Evolutionary conservation across 1,284 basidiomycete genomes (phyloP).

Genomic region (Hemileia vastatrix): DNA sequence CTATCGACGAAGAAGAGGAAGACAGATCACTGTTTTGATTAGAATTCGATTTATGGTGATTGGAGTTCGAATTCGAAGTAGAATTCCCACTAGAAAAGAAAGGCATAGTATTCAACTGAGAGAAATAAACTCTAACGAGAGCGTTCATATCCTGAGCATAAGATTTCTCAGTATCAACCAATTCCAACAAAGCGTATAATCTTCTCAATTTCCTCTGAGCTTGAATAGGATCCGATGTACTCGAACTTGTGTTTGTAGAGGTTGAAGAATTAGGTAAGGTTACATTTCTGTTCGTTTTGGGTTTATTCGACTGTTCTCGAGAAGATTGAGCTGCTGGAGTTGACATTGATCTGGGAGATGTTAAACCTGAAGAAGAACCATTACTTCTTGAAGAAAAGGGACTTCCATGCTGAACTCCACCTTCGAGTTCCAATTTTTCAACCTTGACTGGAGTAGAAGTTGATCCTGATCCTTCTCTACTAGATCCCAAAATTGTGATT

Average conservation of each 20-base stretch:
- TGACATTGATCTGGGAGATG: not conserved
- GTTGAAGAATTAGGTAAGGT: too few relatives aligned
- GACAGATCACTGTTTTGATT: not conserved
- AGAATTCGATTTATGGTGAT: not conserved
- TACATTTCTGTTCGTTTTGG: too few relatives aligned
- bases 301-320: too few relatives aligned
- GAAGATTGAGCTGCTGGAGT: too few relatives aligned
- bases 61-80: not conserved
- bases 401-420: not conserved
- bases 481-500: not conserved
- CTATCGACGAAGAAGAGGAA: not conserved
- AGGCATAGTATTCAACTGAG: too few relatives aligned
- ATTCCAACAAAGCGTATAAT: constrained; percentile 35
- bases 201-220: too few relatives aligned
- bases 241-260: too few relatives aligned
- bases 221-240: too few relatives aligned
- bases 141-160: constrained; percentile 39
- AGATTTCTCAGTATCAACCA: constrained; percentile 40
- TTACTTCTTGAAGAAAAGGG: not conserved
- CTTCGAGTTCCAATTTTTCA: not conserved
- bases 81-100: too few relatives aligned
- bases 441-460: not conserved
- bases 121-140: constrained; percentile 39
- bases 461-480: not conserved
- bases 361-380: not conserved